Percentiles rank a stretch among this genome's conserved stretches.
Conservation (phyloP, 495 filamentous ascomycete species). For the Sordaria brevicollis region DNA sequence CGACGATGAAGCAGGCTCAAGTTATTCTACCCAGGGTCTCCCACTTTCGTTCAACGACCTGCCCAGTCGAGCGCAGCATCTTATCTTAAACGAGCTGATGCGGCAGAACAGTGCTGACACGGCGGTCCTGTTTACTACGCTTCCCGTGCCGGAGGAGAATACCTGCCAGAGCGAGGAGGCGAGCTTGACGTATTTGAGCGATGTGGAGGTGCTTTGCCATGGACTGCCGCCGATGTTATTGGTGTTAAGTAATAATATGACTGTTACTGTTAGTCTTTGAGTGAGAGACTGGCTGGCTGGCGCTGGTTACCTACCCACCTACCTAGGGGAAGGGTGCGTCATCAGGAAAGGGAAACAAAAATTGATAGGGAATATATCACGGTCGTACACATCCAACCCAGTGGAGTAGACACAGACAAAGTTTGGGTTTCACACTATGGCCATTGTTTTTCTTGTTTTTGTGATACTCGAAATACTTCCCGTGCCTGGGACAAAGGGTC, state of each 20-base stretch:
- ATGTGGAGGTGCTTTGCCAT: constrained; percentile 65
- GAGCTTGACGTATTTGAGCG: constrained; percentile 60
- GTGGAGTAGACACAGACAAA: neutral
- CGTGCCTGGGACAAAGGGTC: neutral
- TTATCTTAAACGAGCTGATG: constrained; percentile 81
- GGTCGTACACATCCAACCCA: neutral
- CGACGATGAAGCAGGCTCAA: constrained; percentile 35
- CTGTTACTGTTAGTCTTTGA: constrained; percentile 73
- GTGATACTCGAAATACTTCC: neutral
- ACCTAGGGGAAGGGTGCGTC: neutral
- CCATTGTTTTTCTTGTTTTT: too few species aligned
- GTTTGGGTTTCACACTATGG: neutral
- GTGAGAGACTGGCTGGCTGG: too few species aligned
- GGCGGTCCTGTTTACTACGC: constrained; percentile 71
- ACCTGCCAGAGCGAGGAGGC: constrained; percentile 59
- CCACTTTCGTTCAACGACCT: constrained; percentile 79
- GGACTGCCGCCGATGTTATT: constrained; percentile 59
- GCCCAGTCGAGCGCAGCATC: constrained; percentile 69
- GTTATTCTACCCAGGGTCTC: constrained; percentile 49
- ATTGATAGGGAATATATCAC: constrained; percentile 1
- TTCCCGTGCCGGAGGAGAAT: constrained; percentile 68
- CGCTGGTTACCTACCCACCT: neutral
- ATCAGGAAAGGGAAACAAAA: neutral
- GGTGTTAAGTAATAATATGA: constrained; percentile 87
- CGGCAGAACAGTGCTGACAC: constrained; percentile 57